A percentile compares a stretch with the other conserved stretches of the same genome.
phyloP scores from a whole-genome alignment of 805 yeast genomes.

The Wickerhamomyces subpelliculosus region DNA sequence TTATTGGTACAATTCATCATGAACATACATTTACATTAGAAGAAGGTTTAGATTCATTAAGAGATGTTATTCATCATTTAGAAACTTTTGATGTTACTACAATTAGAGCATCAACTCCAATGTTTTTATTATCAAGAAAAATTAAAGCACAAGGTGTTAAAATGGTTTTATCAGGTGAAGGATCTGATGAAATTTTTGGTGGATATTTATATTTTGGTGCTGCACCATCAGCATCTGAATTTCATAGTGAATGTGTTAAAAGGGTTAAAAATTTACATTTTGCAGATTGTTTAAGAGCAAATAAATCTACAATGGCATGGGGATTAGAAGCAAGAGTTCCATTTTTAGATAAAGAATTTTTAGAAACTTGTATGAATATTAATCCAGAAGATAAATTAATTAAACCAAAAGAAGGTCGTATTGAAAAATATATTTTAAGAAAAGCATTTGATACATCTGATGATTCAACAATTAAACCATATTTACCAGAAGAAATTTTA shows the following conservation, averaged over 20 bases:
- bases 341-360: conserved; percentile 89
- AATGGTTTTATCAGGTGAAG: conserved; percentile 99
- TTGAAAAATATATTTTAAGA: conserved; percentile 94
- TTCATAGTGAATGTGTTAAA: conserved; percentile 92
- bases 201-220: conserved; percentile 96
- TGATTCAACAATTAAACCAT: conserved; percentile 71
- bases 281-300: conserved; percentile 97
- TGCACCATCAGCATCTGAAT: conserved; percentile 89
- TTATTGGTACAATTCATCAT: conserved; percentile 93
- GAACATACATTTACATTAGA: conserved; percentile 95
- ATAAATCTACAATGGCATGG: conserved; percentile 99
- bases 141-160: conserved; percentile 99
- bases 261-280: conserved; percentile 96
- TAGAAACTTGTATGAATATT: conserved; percentile 90
- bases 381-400: conserved; percentile 90
- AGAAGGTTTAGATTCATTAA: conserved; percentile 93
- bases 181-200: conserved; percentile 98
- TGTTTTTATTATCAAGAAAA: conserved; percentile 93
- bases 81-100: conserved; percentile 99
- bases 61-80: conserved; percentile 90
- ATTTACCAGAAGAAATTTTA: conserved; percentile 91
- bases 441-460: conserved; percentile 95
- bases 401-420: conserved; percentile 58
- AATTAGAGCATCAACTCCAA: conserved; percentile 97
- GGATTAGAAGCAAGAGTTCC: conserved; percentile 99